A percentile compares a stretch with the other conserved stretches of the same genome.
phyloP scores from a whole-genome alignment of 208 protist species.

The Wallacemonas sp. region DNA sequence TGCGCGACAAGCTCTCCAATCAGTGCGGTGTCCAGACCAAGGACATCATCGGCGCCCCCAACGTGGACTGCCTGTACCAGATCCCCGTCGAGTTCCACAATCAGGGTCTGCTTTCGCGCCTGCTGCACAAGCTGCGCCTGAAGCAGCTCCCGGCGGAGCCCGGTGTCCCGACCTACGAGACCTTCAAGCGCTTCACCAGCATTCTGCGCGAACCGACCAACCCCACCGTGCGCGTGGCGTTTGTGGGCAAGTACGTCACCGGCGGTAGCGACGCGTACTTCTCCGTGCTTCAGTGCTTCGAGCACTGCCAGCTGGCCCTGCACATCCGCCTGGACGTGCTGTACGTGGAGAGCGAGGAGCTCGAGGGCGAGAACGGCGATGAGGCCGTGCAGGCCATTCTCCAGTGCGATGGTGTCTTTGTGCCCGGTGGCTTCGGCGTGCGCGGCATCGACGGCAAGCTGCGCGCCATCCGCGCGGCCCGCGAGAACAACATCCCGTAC shows the following conservation, averaged over 20 bases:
- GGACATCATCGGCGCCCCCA: slow-evolving; percentile 96
- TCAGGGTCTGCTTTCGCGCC: slow-evolving; percentile 81
- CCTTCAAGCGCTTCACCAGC: slow-evolving; percentile 66
- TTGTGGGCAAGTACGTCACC: slow-evolving; percentile 99
- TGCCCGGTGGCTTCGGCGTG: slow-evolving; percentile 98
- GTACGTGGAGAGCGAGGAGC: slow-evolving; percentile 93
- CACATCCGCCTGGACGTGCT: slow-evolving; percentile 94
- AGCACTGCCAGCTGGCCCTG: slow-evolving; percentile 94
- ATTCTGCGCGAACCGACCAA: slow-evolving; percentile 80
- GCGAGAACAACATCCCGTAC: slow-evolving; percentile 95
- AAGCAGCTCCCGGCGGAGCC: slow-evolving; percentile 30
- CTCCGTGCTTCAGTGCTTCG: slow-evolving; percentile 96
- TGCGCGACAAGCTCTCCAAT: slow-evolving; percentile 94
- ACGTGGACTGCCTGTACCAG: slow-evolving; percentile 96
- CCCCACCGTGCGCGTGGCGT: slow-evolving; percentile 92
- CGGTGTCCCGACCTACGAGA: slow-evolving; percentile 78
- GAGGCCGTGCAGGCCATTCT: slow-evolving; percentile 72
- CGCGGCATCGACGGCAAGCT: slow-evolving; percentile 98
- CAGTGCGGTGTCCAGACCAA: slow-evolving; percentile 96
- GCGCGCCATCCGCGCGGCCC: slow-evolving; percentile 93
- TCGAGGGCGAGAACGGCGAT: slow-evolving; percentile 67
- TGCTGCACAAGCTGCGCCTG: slow-evolving; percentile 84
- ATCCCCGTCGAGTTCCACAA: slow-evolving; percentile 94
- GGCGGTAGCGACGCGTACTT: slow-evolving; percentile 97
- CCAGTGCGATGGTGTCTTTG: slow-evolving; percentile 96